Evolutionary conservation across 352 stramenopile genomes (phyloP).

Genomic region (Phytophthora litchii): DNA sequence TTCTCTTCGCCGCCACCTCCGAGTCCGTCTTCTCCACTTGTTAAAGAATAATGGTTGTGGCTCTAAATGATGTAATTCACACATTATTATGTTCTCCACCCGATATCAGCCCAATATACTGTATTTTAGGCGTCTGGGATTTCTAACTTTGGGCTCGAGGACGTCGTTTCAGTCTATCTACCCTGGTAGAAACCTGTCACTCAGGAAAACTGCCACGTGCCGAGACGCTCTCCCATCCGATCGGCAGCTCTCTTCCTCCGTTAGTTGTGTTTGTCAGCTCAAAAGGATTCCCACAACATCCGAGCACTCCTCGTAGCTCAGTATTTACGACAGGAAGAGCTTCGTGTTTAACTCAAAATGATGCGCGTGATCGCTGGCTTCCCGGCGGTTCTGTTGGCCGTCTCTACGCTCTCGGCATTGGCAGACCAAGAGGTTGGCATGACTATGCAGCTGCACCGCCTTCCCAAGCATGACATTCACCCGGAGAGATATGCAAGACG

Average conservation of each 20-base stretch:
- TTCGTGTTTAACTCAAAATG: conserved; percentile 20
- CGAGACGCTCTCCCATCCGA: conserved; percentile 26
- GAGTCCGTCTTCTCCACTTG: too few relatives aligned
- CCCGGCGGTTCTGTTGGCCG: conserved; percentile 17
- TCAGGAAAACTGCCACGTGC: conserved; percentile 40
- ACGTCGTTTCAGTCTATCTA: conserved; percentile 10
- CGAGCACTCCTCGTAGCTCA: neutral
- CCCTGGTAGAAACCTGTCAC: conserved; percentile 10
- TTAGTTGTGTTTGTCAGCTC: neutral
- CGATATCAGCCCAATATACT: conserved; percentile 14
- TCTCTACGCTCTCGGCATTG: conserved; percentile 4
- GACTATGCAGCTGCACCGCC: conserved; percentile 51
- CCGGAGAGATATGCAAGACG: conserved; percentile 54
- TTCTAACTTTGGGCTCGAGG: conserved; percentile 13
- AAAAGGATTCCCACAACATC: conserved; percentile 1
- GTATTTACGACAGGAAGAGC: conserved; percentile 11
- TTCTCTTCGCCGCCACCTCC: too few relatives aligned
- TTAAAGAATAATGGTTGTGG: too few relatives aligned
- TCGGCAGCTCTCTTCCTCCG: conserved; percentile 14
- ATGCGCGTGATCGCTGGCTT: conserved; percentile 25
- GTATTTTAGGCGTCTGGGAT: conserved; percentile 3
- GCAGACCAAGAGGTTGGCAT: conserved; percentile 22
- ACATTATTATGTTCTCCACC: too few relatives aligned
- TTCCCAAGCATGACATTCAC: conserved; percentile 38
- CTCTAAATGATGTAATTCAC: too few relatives aligned